Evolutionary conservation across 176 grass and related monocot species (phyloP).

Genomic region (Poa annua): DNA sequence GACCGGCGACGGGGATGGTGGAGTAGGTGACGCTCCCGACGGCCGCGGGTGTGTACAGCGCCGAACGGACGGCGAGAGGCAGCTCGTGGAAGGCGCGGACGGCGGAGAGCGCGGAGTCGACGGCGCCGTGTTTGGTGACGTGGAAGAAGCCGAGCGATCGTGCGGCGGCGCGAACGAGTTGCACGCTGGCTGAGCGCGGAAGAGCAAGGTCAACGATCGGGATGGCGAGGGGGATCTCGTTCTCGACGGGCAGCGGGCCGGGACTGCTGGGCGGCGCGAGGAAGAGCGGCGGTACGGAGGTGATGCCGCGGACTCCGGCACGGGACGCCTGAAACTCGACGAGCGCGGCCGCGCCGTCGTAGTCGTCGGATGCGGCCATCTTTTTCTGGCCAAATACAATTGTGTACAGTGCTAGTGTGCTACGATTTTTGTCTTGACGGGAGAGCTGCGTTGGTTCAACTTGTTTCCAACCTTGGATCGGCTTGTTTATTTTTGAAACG

Average conservation of each 20-base stretch:
- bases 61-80: conserved; percentile 21
- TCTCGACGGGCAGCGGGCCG: too few relatives aligned
- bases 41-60: conserved; percentile 34
- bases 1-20: conserved; percentile 33
- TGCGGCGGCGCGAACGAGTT: conserved; percentile 42
- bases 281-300: conserved; percentile 34
- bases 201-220: conserved; percentile 34
- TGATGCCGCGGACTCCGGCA: conserved; percentile 45
- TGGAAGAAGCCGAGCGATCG: conserved; percentile 57
- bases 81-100: conserved; percentile 53
- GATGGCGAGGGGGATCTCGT: background rate
- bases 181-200: background rate
- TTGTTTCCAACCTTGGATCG: background rate
- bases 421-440: background rate
- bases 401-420: too few relatives aligned
- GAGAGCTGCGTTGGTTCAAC: background rate
- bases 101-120: conserved; percentile 39
- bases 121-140: conserved; percentile 44
- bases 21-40: conserved; percentile 41
- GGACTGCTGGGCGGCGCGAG: background rate
- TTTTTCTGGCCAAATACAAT: background rate
- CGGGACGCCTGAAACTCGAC: conserved; percentile 36
- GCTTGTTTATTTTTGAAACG: too few relatives aligned
- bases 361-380: conserved; percentile 10
- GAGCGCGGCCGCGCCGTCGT: background rate